Evolutionary conservation across 176 grass and related monocot genomes (phyloP).

Genomic region (Miscanthus lutarioriparius): DNA sequence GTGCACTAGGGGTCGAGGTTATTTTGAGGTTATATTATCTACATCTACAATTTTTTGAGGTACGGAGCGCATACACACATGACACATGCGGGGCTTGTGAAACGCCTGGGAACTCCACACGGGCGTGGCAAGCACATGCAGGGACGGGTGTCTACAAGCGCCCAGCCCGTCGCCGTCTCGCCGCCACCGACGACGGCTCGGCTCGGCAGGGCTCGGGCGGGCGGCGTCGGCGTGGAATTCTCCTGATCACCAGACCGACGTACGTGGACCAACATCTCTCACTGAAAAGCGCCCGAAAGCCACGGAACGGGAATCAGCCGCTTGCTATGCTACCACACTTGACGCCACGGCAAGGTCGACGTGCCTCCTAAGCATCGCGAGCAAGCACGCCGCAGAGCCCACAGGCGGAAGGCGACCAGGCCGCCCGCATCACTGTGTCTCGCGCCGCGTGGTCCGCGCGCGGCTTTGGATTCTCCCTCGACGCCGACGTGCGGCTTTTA

Average conservation of each 20-base stretch:
- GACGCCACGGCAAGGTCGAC: not conserved
- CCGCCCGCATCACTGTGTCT: not conserved
- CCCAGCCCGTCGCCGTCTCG: not conserved
- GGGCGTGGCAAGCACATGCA: no score
- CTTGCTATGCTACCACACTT: not conserved
- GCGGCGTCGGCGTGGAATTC: not conserved
- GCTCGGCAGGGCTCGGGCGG: not conserved
- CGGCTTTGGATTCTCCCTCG: not conserved
- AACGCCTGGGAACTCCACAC: not conserved
- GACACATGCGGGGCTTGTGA: no score
- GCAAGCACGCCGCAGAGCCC: conserved; percentile 5
- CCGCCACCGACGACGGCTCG: not conserved
- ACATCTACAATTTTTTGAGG: no score
- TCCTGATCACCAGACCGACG: not conserved
- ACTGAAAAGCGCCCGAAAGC: conserved; percentile 9
- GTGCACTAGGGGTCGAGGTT: no score
- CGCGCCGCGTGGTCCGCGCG: not conserved
- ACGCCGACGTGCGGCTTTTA: not conserved
- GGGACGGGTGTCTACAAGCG: not conserved
- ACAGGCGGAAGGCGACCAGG: not conserved
- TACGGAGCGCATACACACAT: no score
- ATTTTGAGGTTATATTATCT: no score
- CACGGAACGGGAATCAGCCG: not conserved
- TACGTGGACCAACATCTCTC: conserved; percentile 24
- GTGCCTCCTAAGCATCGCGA: not conserved